A percentile compares a stretch with the other conserved stretches of the same genome.
Conservation (phyloP, 192 early-diverging fungal species). For the Phycomyces nitens region DNA sequence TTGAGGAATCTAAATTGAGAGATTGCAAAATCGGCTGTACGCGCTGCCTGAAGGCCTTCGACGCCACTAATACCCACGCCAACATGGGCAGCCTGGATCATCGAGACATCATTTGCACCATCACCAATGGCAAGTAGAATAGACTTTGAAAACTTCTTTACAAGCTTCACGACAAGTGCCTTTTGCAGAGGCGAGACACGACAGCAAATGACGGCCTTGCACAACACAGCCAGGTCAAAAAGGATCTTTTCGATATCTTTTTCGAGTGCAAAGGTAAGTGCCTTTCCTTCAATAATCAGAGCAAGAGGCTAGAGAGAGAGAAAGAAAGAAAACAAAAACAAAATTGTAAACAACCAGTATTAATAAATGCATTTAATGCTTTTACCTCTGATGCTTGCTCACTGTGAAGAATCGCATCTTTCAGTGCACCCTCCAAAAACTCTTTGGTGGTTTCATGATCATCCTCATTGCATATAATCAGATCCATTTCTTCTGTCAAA, state of each 20-base stretch:
- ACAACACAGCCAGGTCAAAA: constrained; percentile 84
- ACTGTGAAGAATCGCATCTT: constrained; percentile 48
- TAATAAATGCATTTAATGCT: not conserved
- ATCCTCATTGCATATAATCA: constrained; percentile 84
- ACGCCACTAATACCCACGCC: constrained; percentile 93
- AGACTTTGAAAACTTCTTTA: constrained; percentile 81
- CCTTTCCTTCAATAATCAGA: constrained; percentile 88
- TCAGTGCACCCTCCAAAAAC: constrained; percentile 76
- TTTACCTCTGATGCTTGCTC: constrained; percentile 17
- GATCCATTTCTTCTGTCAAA: constrained; percentile 88
- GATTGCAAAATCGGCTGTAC: constrained; percentile 93
- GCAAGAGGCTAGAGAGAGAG: constrained; percentile 52
- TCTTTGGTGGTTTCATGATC: constrained; percentile 82
- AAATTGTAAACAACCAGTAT: not conserved
- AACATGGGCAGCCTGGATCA: constrained; percentile 97
- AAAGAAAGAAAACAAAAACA: not conserved
- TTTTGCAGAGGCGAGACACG: constrained; percentile 97
- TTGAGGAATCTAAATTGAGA: constrained; percentile 91
- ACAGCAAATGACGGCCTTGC: constrained; percentile 96
- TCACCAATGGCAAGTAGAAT: constrained; percentile 94
- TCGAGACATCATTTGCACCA: constrained; percentile 94
- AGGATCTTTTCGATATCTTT: constrained; percentile 70
- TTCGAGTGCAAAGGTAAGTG: constrained; percentile 86
- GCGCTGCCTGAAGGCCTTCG: constrained; percentile 92
- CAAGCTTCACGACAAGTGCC: constrained; percentile 91